Evolutionary conservation across 345 rosid genomes (phyloP), one percentile per base, ranked within the genome.

Genomic region (Odontarrhena argentea): DNA sequence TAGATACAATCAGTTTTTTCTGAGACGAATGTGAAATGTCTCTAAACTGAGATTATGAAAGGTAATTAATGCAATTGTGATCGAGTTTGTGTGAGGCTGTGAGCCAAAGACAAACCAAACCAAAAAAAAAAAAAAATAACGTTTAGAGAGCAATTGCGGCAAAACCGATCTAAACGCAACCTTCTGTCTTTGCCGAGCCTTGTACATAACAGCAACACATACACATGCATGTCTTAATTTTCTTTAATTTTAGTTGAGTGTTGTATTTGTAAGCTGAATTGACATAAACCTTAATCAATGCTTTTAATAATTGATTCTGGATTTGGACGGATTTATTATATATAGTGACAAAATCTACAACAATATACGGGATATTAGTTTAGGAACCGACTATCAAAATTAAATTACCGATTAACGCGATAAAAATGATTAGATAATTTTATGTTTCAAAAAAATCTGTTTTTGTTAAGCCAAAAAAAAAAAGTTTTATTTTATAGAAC

Each of bases 151-250:
- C 59, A 56, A 37, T 13, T 40, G 37, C 42, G 53, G 38, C 32
- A 48, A 71, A 71, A 56, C 65, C 53, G 36, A 32, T 32, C 36
- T 32, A 64, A 56, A 71, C 76, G 70, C 60, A 64, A 64, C 60
- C 65, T 18, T 64, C 53, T 71, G 65, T 56, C 49, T 56, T 22
- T 71, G 70, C 46, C 45, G 45, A 71, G 37, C 56, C 76, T 71
- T 56, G 15, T 56, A 49, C 76, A 71, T 56, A 22, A 71, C 65
- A 71, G 38, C 53, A 34, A 64, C 76, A 71, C 70, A 71, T 64
- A 65, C 65, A 56, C 32, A 24, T 56, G 36, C 63, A 47, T 11
- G 54, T 43, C 3, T 1, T 49, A 22, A 48, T 24, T 38, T 51
- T 34, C 37, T 55, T n/a, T 24, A 35, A 63, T 46, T 54, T 62